Evolutionary conservation across 768 basidiomycete species (phyloP).

Genomic region (Leucocoprinus leucothites): DNA sequence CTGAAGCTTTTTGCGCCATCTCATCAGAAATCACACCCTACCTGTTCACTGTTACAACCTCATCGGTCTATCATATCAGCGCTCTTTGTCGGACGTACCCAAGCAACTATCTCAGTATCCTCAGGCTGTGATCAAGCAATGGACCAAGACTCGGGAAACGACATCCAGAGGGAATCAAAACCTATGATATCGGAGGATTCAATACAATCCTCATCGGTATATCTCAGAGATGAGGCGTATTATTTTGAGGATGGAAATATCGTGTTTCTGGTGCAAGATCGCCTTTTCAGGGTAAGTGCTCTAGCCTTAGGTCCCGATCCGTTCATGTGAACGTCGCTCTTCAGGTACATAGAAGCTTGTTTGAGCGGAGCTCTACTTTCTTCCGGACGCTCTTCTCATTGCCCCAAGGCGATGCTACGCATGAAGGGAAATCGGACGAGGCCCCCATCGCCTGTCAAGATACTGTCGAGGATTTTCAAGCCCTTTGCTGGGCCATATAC

Average conservation of each 20-base stretch:
- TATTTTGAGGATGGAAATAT: constrained; percentile 4
- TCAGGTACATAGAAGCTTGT: background rate
- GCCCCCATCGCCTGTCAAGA: constrained; percentile 16
- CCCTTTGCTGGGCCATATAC: constrained; percentile 19
- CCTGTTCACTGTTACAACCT: too few species aligned
- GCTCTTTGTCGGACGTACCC: too few species aligned
- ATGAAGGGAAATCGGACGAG: constrained; percentile 6
- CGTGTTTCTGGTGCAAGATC: background rate
- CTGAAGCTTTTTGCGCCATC: too few species aligned
- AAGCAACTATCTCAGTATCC: too few species aligned
- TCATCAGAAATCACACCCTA: too few species aligned
- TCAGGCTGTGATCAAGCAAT: too few species aligned
- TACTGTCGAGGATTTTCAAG: constrained; percentile 15
- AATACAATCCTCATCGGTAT: too few species aligned
- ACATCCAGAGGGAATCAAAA: too few species aligned
- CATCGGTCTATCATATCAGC: too few species aligned
- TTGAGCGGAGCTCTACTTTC: background rate
- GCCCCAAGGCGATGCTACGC: background rate
- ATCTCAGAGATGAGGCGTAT: background rate
- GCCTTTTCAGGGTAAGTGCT: constrained; percentile 1
- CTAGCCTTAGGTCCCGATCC: too few species aligned
- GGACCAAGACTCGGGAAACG: too few species aligned
- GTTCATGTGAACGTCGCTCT: background rate
- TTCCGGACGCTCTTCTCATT: background rate
- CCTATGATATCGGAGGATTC: too few species aligned